A percentile compares a stretch with the other conserved stretches of the same genome.
phyloP scores from a whole-genome alignment of 495 filamentous ascomycete species.

The Penicillium herquei region DNA sequence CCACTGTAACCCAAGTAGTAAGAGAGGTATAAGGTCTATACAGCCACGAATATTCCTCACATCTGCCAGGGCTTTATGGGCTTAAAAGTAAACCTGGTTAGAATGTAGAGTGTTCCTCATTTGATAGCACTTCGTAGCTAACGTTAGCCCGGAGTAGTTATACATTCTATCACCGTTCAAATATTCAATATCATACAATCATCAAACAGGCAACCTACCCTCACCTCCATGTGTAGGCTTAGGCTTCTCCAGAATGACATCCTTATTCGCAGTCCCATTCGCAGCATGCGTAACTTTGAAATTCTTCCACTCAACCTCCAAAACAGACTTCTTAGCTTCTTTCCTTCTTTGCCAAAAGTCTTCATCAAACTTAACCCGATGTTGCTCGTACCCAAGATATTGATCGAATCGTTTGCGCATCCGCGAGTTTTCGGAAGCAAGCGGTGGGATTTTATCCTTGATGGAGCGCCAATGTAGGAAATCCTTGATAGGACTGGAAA shows the following conservation, averaged over 20 bases:
- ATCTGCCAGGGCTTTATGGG: too few relatives aligned
- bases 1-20: too few relatives aligned
- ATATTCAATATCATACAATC: too few relatives aligned
- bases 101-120: too few relatives aligned
- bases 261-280: neutral
- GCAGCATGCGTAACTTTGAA: neutral
- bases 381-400: constrained; percentile 28
- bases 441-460: constrained; percentile 10
- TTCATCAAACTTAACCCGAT: constrained; percentile 25
- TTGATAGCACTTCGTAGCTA: too few relatives aligned
- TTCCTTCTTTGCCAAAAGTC: constrained; percentile 38
- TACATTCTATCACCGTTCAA: too few relatives aligned
- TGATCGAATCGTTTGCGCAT: constrained; percentile 26
- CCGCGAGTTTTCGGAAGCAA: constrained; percentile 19
- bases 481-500: constrained; percentile 17
- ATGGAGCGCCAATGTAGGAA: constrained; percentile 16
- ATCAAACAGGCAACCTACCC: too few relatives aligned
- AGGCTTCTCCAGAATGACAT: neutral
- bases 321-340: constrained; percentile 10
- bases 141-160: too few relatives aligned
- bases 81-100: too few relatives aligned
- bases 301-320: constrained; percentile 4
- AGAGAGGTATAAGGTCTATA: too few relatives aligned
- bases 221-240: neutral
- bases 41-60: neutral